A percentile compares a stretch with the other conserved stretches of the same genome.
phyloP scores from a whole-genome alignment of 164 flowering plant species.

The Berberis vulgaris region DNA sequence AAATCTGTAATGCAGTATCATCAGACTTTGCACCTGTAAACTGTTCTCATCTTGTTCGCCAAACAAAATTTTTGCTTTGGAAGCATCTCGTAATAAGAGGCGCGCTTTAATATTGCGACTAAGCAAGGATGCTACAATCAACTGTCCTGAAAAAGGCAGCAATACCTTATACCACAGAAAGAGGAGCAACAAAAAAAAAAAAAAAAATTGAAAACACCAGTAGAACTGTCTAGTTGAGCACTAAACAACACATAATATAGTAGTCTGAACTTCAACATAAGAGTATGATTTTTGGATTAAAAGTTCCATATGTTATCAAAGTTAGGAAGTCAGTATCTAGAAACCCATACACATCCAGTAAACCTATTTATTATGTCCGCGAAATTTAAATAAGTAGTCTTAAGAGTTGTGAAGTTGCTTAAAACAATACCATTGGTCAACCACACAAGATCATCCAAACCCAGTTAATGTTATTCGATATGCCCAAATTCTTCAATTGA shows the following conservation, averaged over 20 bases:
- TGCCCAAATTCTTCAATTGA: too few relatives aligned
- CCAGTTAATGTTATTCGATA: too few relatives aligned
- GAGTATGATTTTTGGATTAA: too few relatives aligned
- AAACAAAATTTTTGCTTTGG: slow-evolving; percentile 60
- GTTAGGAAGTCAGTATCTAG: neutral
- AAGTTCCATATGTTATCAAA: neutral
- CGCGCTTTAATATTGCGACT: slow-evolving; percentile 57
- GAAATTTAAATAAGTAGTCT: too few relatives aligned
- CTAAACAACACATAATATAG: neutral
- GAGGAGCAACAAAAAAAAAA: neutral
- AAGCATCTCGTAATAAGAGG: slow-evolving; percentile 62
- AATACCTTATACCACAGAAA: neutral
- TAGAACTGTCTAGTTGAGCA: neutral
- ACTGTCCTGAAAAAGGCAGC: slow-evolving; percentile 55
- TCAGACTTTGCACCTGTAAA: slow-evolving; percentile 40
- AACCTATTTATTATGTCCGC: too few relatives aligned
- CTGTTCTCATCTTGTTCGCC: slow-evolving; percentile 69
- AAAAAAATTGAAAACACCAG: neutral
- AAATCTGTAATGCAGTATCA: neutral
- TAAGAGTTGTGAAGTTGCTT: too few relatives aligned
- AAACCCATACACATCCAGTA: neutral
- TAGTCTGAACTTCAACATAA: neutral
- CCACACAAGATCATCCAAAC: too few relatives aligned
- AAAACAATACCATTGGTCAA: too few relatives aligned
- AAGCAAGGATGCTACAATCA: slow-evolving; percentile 84